Base-by-base conservation (phyloP, 106 monocot species). In the Iris macrosiphon region DNA sequence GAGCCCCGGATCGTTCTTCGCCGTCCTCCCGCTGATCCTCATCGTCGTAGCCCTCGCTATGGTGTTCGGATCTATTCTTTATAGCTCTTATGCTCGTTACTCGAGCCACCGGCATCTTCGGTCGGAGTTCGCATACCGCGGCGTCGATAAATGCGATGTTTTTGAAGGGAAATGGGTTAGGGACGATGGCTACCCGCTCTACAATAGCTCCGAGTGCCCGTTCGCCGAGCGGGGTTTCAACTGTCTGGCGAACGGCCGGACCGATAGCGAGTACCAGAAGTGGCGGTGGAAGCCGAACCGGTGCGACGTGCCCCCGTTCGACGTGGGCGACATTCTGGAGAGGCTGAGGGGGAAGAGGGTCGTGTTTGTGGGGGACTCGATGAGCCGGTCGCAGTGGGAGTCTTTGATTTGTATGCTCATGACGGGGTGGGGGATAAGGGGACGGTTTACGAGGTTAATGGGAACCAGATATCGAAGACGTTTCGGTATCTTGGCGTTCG, bases 311-410 rank as follows among this genome's bases (percentile, higher is more conserved):
- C 96, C 90, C 0, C 48, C 64, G 22, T 90, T 90, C 53, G 53
- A 83, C 64, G 90, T 51, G 0, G 29, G 14, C 1, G 53, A 63
- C 40, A 40, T 78, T 4, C 49, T 87, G 55, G 72, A 83, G 48
- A 75, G 67, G 33, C 72, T 98, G 14, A 67, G 86, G 37, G 83
- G 83, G 11, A 98, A 91, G 49, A 42, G 90, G 34, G 70, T 98
- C 6, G 86, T 91, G 8, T 98, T 98, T 53, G 86, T 98, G 17
- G 90, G 90, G 1, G 96, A 98, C 56, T 98, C 96, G 13, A 98
- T 98, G 96, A 91, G 96, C 37, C 70, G 96, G 26, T 91, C 96
- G 14, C 96, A 98, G 58, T 98, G 96, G 96, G 90, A 98, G 59
- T 98, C 96, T 11, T 52, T 96, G 32, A 90, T 96, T 18, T 90